Evolutionary conservation across 2,329 filamentous ascomycete species (phyloP), one percentile per base, ranked within the genome.

Genomic region (Penicillium palitans): DNA sequence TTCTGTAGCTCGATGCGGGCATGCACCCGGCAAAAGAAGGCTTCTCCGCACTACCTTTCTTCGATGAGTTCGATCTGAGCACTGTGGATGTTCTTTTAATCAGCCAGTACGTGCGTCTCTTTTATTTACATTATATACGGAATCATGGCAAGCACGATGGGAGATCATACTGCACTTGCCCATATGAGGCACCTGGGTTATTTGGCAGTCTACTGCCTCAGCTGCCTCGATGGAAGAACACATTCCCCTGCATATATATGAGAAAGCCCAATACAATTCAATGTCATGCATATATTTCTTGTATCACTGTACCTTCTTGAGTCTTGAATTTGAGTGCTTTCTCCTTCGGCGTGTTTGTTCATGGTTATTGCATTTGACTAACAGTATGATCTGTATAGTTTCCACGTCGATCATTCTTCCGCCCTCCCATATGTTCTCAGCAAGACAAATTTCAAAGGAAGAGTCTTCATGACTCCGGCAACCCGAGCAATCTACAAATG

Each of bases 401-500:
- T 99, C 73, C 95, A 99, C 76, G 84, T 98, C 74, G 95, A 99
- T 72, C 95, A 99, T 80, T 95, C 95, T n/a, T 93, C 93, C 17
- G 96, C 93, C n/a, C 81, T 99, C 47, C 95, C 95, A 45, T 99
- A 98, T 74, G 95, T 99, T 59, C 84, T 99, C 64, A 90, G 93
- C 64, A 99, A 99, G 80, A 98, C 95, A 39, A 97, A 97, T 76
- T 99, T 99, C 81, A 89, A 90, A 65, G 95, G 95, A 49, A 87
- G 93, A 24, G 93, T 98, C 61, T 98, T 97, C 80, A 99, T 98
- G 93, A 99, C 95, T 52, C 95, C 99, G 80, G 92, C 95, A 2
- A 99, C 95, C 47, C 98, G 99, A 76, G 95, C 95, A 68, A 99
- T 99, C 74, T 99, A 99, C 84, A 98, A 98, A 79, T 98, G 95